Percentiles rank a stretch among this genome's conserved stretches.
phyloP scores from a whole-genome alignment of 2,329 filamentous ascomycete genomes.

The Amauroascus verrucosus region DNA sequence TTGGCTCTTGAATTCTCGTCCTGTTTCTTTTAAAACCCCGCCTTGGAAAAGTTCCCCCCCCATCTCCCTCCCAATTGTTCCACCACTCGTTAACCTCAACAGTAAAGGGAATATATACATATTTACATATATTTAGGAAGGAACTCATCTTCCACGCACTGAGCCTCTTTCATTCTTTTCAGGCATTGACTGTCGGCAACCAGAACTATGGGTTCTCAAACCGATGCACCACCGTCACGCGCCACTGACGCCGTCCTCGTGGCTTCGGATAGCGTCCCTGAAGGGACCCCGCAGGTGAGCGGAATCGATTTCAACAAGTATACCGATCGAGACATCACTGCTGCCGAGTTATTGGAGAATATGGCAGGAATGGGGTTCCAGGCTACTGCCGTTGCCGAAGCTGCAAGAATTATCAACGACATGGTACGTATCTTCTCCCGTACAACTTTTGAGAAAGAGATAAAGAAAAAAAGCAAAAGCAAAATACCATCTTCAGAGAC shows the following conservation, averaged over 20 bases:
- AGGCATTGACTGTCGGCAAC: background rate
- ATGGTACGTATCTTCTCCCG: too few species aligned
- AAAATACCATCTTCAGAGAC: too few species aligned
- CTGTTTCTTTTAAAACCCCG: background rate
- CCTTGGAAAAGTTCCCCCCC: background rate
- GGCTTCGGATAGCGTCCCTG: conserved; percentile 69
- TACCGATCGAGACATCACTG: conserved; percentile 62
- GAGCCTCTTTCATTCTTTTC: too few species aligned
- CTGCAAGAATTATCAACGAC: conserved; percentile 82
- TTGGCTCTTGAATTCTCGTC: background rate
- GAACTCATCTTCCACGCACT: too few species aligned
- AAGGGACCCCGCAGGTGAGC: conserved; percentile 66
- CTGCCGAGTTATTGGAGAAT: conserved; percentile 68
- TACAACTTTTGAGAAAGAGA: too few species aligned
- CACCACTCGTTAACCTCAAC: background rate
- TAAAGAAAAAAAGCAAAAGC: too few species aligned
- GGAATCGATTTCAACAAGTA: conserved; percentile 87
- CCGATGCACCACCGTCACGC: conserved; percentile 45
- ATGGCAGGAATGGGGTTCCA: conserved; percentile 85
- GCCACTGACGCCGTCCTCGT: conserved; percentile 76
- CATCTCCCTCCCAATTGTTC: background rate
- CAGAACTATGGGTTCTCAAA: conserved; percentile 13
- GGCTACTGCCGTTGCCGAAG: conserved; percentile 70
- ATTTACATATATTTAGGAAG: background rate
- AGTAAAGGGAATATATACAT: too few species aligned